Base-by-base conservation (phyloP, 176 grass and related monocot genomes). In the Aegilops speltoides region DNA sequence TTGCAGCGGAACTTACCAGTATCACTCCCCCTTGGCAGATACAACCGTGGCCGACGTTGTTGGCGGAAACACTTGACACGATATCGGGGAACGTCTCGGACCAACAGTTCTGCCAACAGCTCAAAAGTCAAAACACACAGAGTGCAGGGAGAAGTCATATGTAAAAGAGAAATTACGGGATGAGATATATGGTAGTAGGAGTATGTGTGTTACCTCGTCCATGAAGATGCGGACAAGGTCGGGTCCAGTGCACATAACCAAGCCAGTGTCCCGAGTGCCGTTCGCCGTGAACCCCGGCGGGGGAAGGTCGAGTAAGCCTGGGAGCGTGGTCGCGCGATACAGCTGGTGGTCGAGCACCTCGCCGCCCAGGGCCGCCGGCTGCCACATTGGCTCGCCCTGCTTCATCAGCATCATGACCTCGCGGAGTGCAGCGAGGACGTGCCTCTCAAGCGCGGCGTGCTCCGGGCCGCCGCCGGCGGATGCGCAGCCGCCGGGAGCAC, bases 371-470 rank as follows among this genome's bases (percentile, higher is more conserved):
- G 13, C 32, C 0, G 67, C 32, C 0, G 67, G 67, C 16, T 29
- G 23, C 87, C 87, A 89, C 82, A 89, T 32, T 2, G 77, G 69
- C 6, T 17, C 10, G 8, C 8, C 82, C 5, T 29, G 23, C 12
- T 14, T 37, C 8, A 34, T 68, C n/a, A 89, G 16, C 16, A 14
- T 73, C 12, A 19, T 8, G 45, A 89, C 24, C 33, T 89, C 87
- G 0, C 33, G 16, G 24, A 65, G 12, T 10, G 87, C 87, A 32
- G 17, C 10, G 4, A 66, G 43, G 0, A 13, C 24, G 10, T 31
- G 78, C 20, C 10, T 7, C 8, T 74, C 3, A 9, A 80, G 56
- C 6, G 5, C 3, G 24, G 17, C 19, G 17, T 59, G 19, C 54
- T 20, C 19, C 54, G 7, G 0, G 54, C 1, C 54, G 19, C 54